A percentile compares a stretch with the other conserved stretches of the same genome.
Evolutionary conservation across 2,329 filamentous ascomycete genomes (phyloP).

Genomic region (Huntiella omanensis): DNA sequence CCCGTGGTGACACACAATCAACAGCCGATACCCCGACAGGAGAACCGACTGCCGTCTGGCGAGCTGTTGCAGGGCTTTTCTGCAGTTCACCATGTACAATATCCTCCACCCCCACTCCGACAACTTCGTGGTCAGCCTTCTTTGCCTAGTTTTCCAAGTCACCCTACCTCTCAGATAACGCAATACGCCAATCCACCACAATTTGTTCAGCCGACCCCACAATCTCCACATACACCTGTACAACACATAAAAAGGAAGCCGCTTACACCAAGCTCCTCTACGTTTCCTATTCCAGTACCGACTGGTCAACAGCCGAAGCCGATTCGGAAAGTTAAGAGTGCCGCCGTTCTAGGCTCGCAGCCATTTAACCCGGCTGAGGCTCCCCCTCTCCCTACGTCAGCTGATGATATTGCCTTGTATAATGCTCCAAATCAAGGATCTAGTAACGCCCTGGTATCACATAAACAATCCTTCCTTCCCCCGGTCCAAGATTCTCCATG

Average conservation of each 20-base stretch:
- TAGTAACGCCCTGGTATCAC: not conserved
- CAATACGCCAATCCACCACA: no score
- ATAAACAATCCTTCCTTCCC: not conserved
- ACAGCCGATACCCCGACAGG: not conserved
- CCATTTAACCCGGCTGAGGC: not conserved
- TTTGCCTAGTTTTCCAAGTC: no score
- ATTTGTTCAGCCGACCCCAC: not conserved
- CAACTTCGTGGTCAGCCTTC: no score
- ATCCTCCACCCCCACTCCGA: no score
- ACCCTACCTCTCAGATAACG: no score
- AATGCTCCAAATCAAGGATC: not conserved
- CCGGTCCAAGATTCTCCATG: constrained; percentile 15
- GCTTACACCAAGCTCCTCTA: not conserved
- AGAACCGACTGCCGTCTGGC: no score
- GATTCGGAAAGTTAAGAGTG: constrained; percentile 9
- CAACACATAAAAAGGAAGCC: constrained; percentile 6
- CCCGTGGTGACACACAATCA: not conserved
- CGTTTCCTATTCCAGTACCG: not conserved
- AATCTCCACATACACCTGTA: not conserved
- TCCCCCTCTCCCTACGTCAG: not conserved
- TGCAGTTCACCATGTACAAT: no score
- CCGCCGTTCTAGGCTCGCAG: not conserved
- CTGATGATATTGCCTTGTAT: not conserved
- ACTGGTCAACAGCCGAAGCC: not conserved
- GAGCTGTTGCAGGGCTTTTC: no score